Evolutionary conservation across 176 grass and related monocot species (phyloP).

Genomic region (Oryza glumipatula): DNA sequence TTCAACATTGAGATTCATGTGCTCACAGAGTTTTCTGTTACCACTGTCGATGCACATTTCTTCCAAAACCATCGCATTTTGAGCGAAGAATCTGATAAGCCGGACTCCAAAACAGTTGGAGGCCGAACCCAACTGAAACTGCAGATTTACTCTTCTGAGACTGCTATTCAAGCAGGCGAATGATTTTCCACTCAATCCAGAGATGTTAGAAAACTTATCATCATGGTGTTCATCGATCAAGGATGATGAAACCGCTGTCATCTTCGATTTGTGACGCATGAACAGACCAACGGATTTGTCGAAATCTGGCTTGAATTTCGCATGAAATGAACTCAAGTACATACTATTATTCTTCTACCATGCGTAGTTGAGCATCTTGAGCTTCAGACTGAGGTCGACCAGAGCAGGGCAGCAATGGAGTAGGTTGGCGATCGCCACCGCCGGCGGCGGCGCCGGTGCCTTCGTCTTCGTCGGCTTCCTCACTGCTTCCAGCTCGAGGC

Average conservation of each 20-base stretch:
- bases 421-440: too few species aligned
- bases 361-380: too few species aligned
- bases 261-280: neutral
- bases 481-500: neutral
- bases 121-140: neutral
- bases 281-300: neutral
- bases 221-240: neutral
- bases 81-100: conserved; percentile 17
- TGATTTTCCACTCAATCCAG: neutral
- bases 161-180: conserved; percentile 4
- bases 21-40: too few species aligned
- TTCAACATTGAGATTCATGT: too few species aligned
- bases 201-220: neutral
- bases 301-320: neutral
- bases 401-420: too few species aligned
- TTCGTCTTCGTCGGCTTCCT: too few species aligned
- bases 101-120: neutral
- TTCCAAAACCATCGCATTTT: neutral
- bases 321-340: too few species aligned
- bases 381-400: too few species aligned
- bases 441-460: too few species aligned
- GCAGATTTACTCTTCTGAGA: neutral
- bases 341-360: too few species aligned
- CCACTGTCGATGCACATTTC: neutral
- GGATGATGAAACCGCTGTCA: too few species aligned